Evolutionary conservation across 208 protist genomes (phyloP).

Genomic region (Trypanosoma congolense): DNA sequence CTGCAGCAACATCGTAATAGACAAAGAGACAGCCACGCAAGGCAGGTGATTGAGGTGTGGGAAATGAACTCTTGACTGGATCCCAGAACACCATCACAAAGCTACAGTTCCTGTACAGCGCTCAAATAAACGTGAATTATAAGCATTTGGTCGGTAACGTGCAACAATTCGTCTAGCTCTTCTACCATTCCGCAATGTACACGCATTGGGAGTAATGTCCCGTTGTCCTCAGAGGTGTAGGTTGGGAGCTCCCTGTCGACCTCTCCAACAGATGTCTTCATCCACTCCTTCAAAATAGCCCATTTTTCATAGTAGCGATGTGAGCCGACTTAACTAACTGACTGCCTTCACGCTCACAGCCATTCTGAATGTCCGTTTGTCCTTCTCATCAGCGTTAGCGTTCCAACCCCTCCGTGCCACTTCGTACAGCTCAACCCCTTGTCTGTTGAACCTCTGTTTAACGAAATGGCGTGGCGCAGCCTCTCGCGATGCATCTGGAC

Average conservation of each 20-base stretch:
- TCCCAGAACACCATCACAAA: no score
- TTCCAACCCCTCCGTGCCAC: slow-evolving; percentile 16
- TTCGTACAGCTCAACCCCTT: slow-evolving; percentile 4
- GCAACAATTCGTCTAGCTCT: slow-evolving; percentile 17
- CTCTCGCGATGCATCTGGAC: slow-evolving; percentile 6
- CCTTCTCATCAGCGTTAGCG: slow-evolving; percentile 7
- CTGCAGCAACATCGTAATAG: slow-evolving; percentile 19
- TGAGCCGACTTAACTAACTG: slow-evolving; percentile 1
- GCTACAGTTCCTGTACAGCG: no score
- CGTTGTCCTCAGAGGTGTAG: slow-evolving; percentile 4
- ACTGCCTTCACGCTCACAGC: slow-evolving; percentile 7
- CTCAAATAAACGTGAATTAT: no score
- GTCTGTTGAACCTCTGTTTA: slow-evolving; percentile 2
- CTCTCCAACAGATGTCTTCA: slow-evolving; percentile 18
- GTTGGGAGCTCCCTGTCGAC: slow-evolving; percentile 3
- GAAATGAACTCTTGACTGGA: no score
- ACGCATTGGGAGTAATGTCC: slow-evolving; percentile 2
- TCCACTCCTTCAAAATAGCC: slow-evolving; percentile 19
- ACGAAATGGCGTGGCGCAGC: slow-evolving; percentile 5
- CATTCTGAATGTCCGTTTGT: slow-evolving; percentile 7
- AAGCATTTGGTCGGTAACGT: slow-evolving; percentile 12
- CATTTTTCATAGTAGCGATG: slow-evolving; percentile 20
- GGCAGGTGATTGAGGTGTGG: slow-evolving; percentile 11
- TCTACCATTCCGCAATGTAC: slow-evolving; percentile 10
- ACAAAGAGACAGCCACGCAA: slow-evolving; percentile 10